phyloP scores from a whole-genome alignment of 306 rosid species.

The Fagus sylvatica region DNA sequence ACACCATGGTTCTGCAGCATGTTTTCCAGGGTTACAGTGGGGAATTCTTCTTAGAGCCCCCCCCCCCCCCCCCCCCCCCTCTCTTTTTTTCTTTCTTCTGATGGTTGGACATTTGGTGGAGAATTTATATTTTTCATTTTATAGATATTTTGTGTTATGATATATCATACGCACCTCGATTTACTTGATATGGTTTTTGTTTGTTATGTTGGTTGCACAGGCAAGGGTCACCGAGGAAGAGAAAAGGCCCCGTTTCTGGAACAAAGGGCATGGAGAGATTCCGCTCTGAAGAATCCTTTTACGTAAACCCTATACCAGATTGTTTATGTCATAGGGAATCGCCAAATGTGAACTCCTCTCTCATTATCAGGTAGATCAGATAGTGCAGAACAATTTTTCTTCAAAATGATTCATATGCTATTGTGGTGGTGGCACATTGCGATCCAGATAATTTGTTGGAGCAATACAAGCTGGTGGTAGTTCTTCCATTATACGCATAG shows the following conservation, averaged over 20 bases:
- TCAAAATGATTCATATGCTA: conserved; percentile 13
- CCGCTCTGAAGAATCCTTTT: conserved; percentile 93
- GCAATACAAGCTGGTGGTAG: conserved; percentile 15
- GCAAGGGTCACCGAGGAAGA: conserved; percentile 79
- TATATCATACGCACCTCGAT: not conserved
- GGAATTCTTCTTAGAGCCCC: not conserved
- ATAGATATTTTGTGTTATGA: not conserved
- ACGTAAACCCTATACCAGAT: conserved; percentile 84
- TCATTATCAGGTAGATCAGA: conserved; percentile 23
- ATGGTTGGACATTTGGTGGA: not conserved
- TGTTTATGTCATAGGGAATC: conserved; percentile 70
- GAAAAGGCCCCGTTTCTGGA: conserved; percentile 90
- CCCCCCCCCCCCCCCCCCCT: not conserved
- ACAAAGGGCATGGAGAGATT: conserved; percentile 85
- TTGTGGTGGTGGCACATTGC: conserved; percentile 17
- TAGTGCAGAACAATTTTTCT: conserved; percentile 10
- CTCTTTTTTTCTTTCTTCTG: not conserved
- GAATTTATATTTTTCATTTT: not conserved
- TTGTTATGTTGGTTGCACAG: conserved; percentile 40
- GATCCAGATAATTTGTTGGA: conserved; percentile 9
- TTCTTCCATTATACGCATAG: conserved; percentile 9
- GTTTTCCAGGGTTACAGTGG: not conserved
- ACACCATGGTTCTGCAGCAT: not conserved
- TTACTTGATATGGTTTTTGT: not conserved
- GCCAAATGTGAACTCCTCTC: conserved; percentile 31